Base-by-base conservation (phyloP, 2,329 filamentous ascomycete genomes). In the Ilyonectria mors-panacis region DNA sequence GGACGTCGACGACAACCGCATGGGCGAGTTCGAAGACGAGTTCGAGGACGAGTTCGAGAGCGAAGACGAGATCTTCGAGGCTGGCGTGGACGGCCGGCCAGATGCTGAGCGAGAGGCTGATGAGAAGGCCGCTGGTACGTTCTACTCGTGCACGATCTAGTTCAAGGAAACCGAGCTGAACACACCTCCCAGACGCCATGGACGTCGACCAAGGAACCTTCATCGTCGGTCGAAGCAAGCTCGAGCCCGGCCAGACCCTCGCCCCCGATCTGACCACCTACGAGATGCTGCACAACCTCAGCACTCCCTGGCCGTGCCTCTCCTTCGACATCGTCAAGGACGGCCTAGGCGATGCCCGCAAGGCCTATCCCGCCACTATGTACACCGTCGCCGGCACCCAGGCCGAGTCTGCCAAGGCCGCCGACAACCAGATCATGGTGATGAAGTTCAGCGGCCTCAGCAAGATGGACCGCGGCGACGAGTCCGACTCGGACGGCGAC, bases 381-480 rank as follows among this genome's bases (percentile, higher is more conserved):
- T 99, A 98, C 83, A 92, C 95, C 12, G 95, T 98, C 35, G 92
- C 94, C 19, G 96, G 96, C 67, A 99, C 96, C 13, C 96, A 99
- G 84, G 96, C 96, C 44, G 95, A 95, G 75, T 85, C 83, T 65
- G 85, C 86, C 55, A 88, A 91, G 73, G 87, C 92, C 56, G 92
- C 91, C 80, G 96, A 99, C 78, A 99, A 99, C 81, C 91, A 97
- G 82, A 85, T 99, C 77, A 92, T 98, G 90, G 91, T 98, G 44
- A 94, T 98, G 89, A 98, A 98, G 84, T 91, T 99, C 79, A 97
- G 94, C 78, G 93, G 95, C 17, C 85, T 99, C 69, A 94, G 93
- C 78, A 92, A 91, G 78, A 98, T 96, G 91, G 93, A 97, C 77
- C 87, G 88, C 66, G 89, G 87, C 2, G 88, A 89, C 55, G 89